Evolutionary conservation across 2,329 filamentous ascomycete genomes (phyloP), one percentile per base, ranked within the genome.

Genomic region (Emericellopsis atlantica): DNA sequence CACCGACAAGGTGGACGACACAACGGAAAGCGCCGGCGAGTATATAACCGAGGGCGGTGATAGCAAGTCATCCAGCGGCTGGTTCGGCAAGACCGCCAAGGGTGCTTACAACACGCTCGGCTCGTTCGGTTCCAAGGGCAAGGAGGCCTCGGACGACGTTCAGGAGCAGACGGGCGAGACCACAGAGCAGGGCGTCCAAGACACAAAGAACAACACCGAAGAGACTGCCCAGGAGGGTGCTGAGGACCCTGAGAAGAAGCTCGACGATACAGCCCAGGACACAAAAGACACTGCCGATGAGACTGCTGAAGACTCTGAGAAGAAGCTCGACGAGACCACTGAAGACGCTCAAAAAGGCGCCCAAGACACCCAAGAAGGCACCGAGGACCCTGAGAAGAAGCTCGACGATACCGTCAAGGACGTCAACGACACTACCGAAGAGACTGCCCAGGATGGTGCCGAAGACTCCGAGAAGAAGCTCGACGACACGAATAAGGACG

Each of bases 1-100:
- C 38, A 15, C 22, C 5, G 45, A 37, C 14, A 43, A 42, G 12
- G 39, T 24, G 7, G 33, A 46, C n/a, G 46, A 29, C 26, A 46
- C 36, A 40, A 48, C 42, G n/a, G 44, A 49, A 29, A 45, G 48
- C 29, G 45, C 45, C 18, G 40, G 35, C 37, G 39, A 36, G 37
- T 24, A 48, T n/a, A 33, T 37, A 11, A 39, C 40, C 11, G 40
- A 46, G n/a, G 29, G 37, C 23, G 41, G 45, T 5, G 40, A 42
- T 16, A 21, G 32, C 18, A 15, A 35, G 32, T 21, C n/a, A 3
- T 15, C n/a, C 4, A 15, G 18, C n/a, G 32, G 32, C 5, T 35
- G 32, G 32, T 35, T 35, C 32, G 32, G 32, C 32, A 35, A 35
- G 32, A 21, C 32, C 32, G 32, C 32, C 9, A 35, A 35, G 32